Conservation (phyloP, 2,329 filamentous ascomycete species). For the Chrysosporium keratinophilum region DNA sequence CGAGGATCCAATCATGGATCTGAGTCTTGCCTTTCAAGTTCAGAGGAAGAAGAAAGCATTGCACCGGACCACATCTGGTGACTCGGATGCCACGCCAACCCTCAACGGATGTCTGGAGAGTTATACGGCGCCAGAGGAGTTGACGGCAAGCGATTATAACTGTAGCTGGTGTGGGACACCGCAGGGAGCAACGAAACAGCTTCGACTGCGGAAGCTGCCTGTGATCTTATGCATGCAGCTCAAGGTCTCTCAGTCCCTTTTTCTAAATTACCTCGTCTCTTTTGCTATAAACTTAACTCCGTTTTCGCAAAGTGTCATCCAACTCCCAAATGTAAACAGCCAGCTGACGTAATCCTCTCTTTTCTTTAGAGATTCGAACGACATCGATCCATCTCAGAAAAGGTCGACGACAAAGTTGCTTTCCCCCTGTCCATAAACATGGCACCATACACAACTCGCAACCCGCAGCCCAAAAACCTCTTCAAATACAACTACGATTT, state of each 20-base stretch:
- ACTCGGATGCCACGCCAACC: conserved; percentile 40
- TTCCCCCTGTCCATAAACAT: conserved; percentile 85
- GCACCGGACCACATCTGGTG: conserved; percentile 28
- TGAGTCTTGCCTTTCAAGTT: conserved; percentile 75
- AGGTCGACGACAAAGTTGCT: conserved; percentile 75
- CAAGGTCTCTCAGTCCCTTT: conserved; percentile 50
- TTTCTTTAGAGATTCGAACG: conserved; percentile 58
- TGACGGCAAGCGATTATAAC: conserved; percentile 65
- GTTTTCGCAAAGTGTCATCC: not conserved
- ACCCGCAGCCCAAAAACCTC: conserved; percentile 27
- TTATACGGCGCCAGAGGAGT: conserved; percentile 73
- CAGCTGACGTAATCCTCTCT: not conserved
- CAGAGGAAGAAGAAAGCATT: conserved; percentile 52
- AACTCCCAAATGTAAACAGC: not conserved
- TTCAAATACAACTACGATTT: conserved; percentile 70
- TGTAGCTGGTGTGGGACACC: conserved; percentile 67
- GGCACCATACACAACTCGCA: conserved; percentile 72
- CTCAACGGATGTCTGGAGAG: conserved; percentile 71
- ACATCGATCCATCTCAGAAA: conserved; percentile 62
- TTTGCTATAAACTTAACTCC: not conserved
- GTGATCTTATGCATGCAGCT: conserved; percentile 87
- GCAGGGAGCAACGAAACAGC: conserved; percentile 71
- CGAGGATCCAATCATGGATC: conserved; percentile 80
- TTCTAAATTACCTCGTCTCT: not conserved
- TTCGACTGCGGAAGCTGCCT: conserved; percentile 73